Evolutionary conservation across 2,329 filamentous ascomycete species (phyloP).

Genomic region (Pseudogymnoascus sp.): DNA sequence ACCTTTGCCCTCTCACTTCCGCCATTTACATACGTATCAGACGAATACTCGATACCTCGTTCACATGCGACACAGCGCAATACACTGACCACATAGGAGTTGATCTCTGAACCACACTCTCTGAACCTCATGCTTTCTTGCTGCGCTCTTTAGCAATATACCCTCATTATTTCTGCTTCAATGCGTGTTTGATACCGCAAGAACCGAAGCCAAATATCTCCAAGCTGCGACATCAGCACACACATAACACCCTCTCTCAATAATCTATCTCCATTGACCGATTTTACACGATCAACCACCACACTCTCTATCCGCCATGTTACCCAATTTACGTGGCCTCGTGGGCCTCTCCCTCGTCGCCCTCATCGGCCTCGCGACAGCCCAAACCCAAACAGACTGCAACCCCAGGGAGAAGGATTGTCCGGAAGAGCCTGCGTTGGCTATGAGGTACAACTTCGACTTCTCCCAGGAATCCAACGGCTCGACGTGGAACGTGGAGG

Average conservation of each 20-base stretch:
- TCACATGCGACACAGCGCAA: neutral
- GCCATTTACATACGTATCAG: neutral
- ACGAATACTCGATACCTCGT: neutral
- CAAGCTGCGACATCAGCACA: neutral
- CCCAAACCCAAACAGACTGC: conserved; percentile 72
- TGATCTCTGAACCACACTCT: conserved; percentile 7
- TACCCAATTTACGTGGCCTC: conserved; percentile 4
- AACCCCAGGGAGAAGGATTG: conserved; percentile 68
- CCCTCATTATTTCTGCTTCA: conserved; percentile 3
- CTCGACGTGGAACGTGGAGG: conserved; percentile 62
- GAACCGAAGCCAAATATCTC: neutral
- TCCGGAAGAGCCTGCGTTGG: conserved; percentile 63
- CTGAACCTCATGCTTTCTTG: conserved; percentile 1
- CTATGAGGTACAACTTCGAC: conserved; percentile 52
- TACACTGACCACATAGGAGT: conserved; percentile 3
- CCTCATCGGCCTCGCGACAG: conserved; percentile 41
- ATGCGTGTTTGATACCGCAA: conserved; percentile 9
- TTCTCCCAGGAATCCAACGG: conserved; percentile 56
- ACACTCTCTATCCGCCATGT: neutral
- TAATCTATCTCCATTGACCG: neutral
- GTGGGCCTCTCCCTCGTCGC: neutral
- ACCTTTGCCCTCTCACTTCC: neutral
- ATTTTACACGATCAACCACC: neutral
- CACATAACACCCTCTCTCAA: neutral
- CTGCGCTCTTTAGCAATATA: conserved; percentile 3